Evolutionary conservation across 2,329 filamentous ascomycete species (phyloP).

Genomic region (Diaporthe sp.): DNA sequence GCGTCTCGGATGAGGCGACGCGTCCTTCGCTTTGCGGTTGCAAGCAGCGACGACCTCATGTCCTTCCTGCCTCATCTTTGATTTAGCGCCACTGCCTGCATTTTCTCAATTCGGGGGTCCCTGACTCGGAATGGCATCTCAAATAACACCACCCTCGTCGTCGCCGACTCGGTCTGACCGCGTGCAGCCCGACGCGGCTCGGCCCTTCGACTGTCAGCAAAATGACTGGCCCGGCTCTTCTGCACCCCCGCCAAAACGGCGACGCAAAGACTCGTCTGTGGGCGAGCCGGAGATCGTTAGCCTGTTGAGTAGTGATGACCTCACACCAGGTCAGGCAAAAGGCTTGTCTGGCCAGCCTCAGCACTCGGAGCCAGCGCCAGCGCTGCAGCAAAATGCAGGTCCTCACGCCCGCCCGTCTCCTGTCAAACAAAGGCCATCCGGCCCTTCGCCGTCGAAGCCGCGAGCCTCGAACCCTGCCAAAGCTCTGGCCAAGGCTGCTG

Average conservation of each 20-base stretch:
- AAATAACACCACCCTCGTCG: conserved; percentile 34
- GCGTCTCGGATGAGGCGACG: conserved; percentile 6
- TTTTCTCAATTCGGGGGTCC: neutral
- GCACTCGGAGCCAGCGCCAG: neutral
- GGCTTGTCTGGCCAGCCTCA: neutral
- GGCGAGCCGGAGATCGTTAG: neutral
- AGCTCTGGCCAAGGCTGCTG: conserved; percentile 25
- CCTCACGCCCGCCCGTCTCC: neutral
- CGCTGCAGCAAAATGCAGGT: neutral
- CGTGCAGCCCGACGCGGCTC: neutral
- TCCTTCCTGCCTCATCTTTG: neutral
- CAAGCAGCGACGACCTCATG: conserved; percentile 9
- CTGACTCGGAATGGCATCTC: conserved; percentile 22
- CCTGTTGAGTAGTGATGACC: neutral
- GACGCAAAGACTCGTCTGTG: neutral
- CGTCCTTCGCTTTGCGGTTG: neutral
- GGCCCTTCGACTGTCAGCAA: neutral
- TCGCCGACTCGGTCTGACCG: conserved; percentile 23
- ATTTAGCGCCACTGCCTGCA: neutral
- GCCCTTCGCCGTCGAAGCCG: neutral
- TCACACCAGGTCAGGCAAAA: no score
- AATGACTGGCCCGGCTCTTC: conserved; percentile 1
- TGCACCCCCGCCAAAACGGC: conserved; percentile 22
- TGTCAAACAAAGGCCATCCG: neutral
- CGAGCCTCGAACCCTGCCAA: conserved; percentile 6